Evolutionary conservation across 2,329 filamentous ascomycete genomes (phyloP).

Genomic region (Paecilomyces sp.): DNA sequence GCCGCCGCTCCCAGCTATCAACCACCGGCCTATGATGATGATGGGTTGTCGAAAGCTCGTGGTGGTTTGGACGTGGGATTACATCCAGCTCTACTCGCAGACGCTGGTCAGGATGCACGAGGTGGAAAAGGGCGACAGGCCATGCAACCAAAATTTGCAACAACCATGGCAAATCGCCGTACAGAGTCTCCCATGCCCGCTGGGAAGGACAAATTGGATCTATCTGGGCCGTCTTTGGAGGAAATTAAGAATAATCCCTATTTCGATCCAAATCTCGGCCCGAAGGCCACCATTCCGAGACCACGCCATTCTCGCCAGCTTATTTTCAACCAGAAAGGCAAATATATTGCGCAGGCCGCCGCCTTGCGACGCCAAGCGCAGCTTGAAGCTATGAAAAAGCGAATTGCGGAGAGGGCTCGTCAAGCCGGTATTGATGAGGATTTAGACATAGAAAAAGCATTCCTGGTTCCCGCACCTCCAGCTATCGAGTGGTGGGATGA

Average conservation of each 20-base stretch:
- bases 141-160: constrained; percentile 47
- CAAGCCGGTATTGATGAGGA: constrained; percentile 94
- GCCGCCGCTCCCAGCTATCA: constrained; percentile 28
- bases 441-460: constrained; percentile 80
- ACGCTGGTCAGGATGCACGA: constrained; percentile 38
- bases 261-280: constrained; percentile 63
- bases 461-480: constrained; percentile 74
- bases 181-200: constrained; percentile 34
- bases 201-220: constrained; percentile 42
- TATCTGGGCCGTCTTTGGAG: constrained; percentile 51
- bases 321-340: constrained; percentile 89
- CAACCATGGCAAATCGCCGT: constrained; percentile 48
- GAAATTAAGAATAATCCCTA: constrained; percentile 70
- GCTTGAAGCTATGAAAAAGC: constrained; percentile 89
- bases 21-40: constrained; percentile 42
- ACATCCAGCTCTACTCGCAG: constrained; percentile 63
- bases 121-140: constrained; percentile 33
- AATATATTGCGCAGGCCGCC: constrained; percentile 92
- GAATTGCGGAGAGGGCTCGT: constrained; percentile 77
- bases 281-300: constrained; percentile 52
- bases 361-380: constrained; percentile 80
- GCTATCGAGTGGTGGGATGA: constrained; percentile 98
- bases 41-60: constrained; percentile 42
- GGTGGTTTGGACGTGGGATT: constrained; percentile 69
- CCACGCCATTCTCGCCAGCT: constrained; percentile 67